phyloP scores from a whole-genome alignment of 2,329 filamentous ascomycete genomes.

The Pestalotiopsis sp. region DNA sequence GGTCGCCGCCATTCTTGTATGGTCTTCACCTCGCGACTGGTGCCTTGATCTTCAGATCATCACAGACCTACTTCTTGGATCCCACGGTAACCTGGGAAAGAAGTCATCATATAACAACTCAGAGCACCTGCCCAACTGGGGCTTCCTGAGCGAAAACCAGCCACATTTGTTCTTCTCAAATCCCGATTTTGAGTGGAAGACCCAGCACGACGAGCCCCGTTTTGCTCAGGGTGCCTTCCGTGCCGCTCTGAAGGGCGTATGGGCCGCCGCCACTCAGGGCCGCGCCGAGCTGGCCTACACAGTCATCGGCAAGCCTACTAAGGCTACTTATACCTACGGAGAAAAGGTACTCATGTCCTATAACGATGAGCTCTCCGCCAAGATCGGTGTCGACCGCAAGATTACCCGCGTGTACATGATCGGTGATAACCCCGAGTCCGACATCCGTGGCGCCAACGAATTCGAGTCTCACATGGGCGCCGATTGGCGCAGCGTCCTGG shows the following conservation, averaged over 20 bases:
- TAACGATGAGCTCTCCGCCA: constrained; percentile 20
- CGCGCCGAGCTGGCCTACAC: constrained; percentile 53
- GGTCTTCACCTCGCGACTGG: constrained; percentile 38
- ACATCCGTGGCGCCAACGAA: constrained; percentile 70
- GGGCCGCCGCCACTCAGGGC: constrained; percentile 48
- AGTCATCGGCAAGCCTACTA: constrained; percentile 69
- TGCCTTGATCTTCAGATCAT: constrained; percentile 36
- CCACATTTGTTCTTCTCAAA: constrained; percentile 72
- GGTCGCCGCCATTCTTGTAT: constrained; percentile 37
- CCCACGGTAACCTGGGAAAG: constrained; percentile 65
- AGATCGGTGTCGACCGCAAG: constrained; percentile 13
- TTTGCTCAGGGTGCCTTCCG: constrained; percentile 73
- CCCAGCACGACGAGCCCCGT: constrained; percentile 66
- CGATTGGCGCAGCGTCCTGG: constrained; percentile 67
- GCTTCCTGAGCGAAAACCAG: constrained; percentile 60
- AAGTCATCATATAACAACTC: constrained; percentile 61
- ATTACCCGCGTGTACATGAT: constrained; percentile 72
- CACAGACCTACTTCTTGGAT: constrained; percentile 34
- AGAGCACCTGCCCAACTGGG: constrained; percentile 28
- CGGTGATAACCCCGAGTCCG: constrained; percentile 68
- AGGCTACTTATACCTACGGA: constrained; percentile 67
- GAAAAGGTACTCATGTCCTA: constrained; percentile 55
- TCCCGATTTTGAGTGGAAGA: constrained; percentile 72
- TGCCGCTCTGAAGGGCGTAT: constrained; percentile 66
- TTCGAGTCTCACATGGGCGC: constrained; percentile 59